Evolutionary conservation across 2,329 filamentous ascomycete species (phyloP).

Genomic region (Penicillium paneum): DNA sequence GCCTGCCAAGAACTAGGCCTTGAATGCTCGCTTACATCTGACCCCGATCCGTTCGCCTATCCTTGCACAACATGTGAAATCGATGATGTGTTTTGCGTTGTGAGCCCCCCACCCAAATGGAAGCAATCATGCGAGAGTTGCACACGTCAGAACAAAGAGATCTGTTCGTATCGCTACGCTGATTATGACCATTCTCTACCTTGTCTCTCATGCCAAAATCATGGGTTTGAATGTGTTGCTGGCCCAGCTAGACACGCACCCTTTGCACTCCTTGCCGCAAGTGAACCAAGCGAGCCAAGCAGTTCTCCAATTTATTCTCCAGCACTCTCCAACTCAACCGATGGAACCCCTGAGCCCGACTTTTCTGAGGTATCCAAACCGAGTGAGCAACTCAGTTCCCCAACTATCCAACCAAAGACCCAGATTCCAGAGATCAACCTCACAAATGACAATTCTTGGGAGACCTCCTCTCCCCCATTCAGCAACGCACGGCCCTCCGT

Average conservation of each 20-base stretch:
- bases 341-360: neutral
- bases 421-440: neutral
- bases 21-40: slow-evolving; percentile 31
- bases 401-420: neutral
- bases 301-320: neutral
- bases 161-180: slow-evolving; percentile 35
- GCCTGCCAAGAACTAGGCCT: slow-evolving; percentile 28
- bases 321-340: neutral
- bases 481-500: neutral
- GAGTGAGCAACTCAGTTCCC: neutral
- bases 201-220: slow-evolving; percentile 32
- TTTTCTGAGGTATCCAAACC: slow-evolving; percentile 5
- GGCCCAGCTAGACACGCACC: slow-evolving; percentile 29
- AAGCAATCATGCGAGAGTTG: slow-evolving; percentile 38
- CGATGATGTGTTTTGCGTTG: slow-evolving; percentile 34
- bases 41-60: slow-evolving; percentile 33
- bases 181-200: slow-evolving; percentile 25
- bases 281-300: neutral
- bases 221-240: slow-evolving; percentile 34
- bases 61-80: slow-evolving; percentile 37
- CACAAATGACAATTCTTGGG: neutral
- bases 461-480: neutral
- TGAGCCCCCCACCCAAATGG: slow-evolving; percentile 29
- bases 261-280: neutral
- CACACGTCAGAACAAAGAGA: slow-evolving; percentile 19